These are phyloP conservation scores for Cercospora sojina DNA, from an alignment of 2,329 filamentous ascomycete species.

Conservation along the genomic window DNA sequence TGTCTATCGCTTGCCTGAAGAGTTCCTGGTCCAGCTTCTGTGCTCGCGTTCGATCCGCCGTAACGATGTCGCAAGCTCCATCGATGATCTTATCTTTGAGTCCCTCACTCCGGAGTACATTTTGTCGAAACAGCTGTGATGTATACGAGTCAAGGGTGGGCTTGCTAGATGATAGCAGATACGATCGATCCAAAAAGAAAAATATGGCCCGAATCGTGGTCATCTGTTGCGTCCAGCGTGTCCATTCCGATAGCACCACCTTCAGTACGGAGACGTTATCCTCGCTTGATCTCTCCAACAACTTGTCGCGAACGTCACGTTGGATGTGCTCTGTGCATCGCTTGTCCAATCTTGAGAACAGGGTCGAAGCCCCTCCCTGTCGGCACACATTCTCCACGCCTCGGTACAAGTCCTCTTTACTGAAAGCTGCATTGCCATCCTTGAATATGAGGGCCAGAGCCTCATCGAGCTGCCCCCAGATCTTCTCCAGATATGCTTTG, in stretches of 20 bases:
- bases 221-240: slow-evolving; percentile 73
- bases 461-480: slow-evolving; percentile 69
- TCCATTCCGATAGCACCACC: slow-evolving; percentile 65
- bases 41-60: slow-evolving; percentile 63
- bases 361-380: slow-evolving; percentile 66
- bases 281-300: slow-evolving; percentile 57
- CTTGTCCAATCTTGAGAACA: slow-evolving; percentile 65
- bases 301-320: slow-evolving; percentile 55
- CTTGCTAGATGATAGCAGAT: slow-evolving; percentile 71
- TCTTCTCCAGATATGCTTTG: slow-evolving; percentile 74
- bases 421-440: slow-evolving; percentile 57
- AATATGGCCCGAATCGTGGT: slow-evolving; percentile 84
- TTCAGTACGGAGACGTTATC: slow-evolving; percentile 65
- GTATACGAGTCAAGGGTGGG: slow-evolving; percentile 78
- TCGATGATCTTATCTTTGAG: slow-evolving; percentile 58
- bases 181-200: slow-evolving; percentile 90
- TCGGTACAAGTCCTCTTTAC: slow-evolving; percentile 86
- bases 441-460: slow-evolving; percentile 74
- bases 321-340: slow-evolving; percentile 65
- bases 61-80: slow-evolving; percentile 75
- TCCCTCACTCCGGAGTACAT: slow-evolving; percentile 55
- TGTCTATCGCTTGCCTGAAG: slow-evolving; percentile 73
- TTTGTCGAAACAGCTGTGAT: slow-evolving; percentile 69
- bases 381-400: slow-evolving; percentile 90
- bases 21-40: slow-evolving; percentile 58